Base-by-base conservation (phyloP, 805 yeast genomes). In the Candida krabiensis region DNA sequence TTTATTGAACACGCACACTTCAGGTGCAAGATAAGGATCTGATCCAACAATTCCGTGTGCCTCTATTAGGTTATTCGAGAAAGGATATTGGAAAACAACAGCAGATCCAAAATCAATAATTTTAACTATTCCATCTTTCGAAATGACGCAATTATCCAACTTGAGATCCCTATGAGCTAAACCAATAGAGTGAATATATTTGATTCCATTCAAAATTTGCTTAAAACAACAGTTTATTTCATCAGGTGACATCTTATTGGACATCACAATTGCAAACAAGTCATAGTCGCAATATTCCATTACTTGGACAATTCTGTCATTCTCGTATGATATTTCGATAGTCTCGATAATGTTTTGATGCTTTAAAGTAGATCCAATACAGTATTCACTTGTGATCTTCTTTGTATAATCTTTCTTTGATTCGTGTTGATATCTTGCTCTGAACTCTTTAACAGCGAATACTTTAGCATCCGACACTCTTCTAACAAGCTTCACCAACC, bases 231-330 rank as follows among this genome's bases (percentile, higher is more conserved):
- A 90, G 60, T 81, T 80, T 25, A 87, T 75, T 61, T 90, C 97
- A 30, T 73, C 79, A 34, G 72, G 65, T 1, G 82, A 63, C 97
- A 90, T 90, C 53, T 86, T 84, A 51, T 88, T 87, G 36, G 90
- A 81, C 96, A 90, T 89, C 22, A 90, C 96, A 41, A 90, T 86
- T 9, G 96, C 96, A 63, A 90, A 90, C 49, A 90, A 69, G 60
- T 90, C 97, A 58, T 76, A 89, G 50, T 90, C 96, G 61, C 96
- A 89, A 61, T 87, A 90, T 57, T 90, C 97, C 95, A 90, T 85
- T 32, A 90, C 90, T 64, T 90, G 96, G 52, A 84, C 79, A 41
- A 88, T 83, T 40, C 91, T 72, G 46, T 86, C 93, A 49, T 83
- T 80, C 54, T 90, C 97, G 62, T 87, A 88, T 31, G 90, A 83